Conservation (phyloP, 2,329 filamentous ascomycete species). For the Fusarium odoratissimum region DNA sequence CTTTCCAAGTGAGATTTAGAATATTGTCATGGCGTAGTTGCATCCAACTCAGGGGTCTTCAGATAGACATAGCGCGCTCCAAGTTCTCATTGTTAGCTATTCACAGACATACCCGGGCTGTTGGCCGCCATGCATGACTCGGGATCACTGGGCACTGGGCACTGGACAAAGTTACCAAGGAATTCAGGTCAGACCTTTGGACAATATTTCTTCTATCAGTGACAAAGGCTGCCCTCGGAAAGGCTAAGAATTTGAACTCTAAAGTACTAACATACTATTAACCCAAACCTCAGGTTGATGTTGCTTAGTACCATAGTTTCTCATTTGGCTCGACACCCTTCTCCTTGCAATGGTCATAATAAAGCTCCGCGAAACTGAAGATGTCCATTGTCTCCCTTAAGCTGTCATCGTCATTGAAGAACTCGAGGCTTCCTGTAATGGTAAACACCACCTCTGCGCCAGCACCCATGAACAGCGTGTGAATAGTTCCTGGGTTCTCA, state of each 20-base stretch:
- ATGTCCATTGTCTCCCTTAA: slow-evolving; percentile 6
- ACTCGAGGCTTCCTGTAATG: background rate
- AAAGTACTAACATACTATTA: fast-evolving
- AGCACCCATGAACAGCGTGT: background rate
- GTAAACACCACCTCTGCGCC: background rate
- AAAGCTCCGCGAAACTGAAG: background rate
- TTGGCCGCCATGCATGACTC: background rate
- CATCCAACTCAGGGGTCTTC: no score
- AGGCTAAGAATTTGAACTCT: fast-evolving
- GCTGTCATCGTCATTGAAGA: slow-evolving; percentile 1
- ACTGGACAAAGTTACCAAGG: background rate
- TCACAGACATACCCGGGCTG: fast-evolving
- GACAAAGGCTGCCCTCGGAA: no score
- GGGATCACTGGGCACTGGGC: fast-evolving
- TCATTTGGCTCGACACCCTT: background rate
- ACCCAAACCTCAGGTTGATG: fast-evolving
- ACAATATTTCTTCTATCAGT: no score
- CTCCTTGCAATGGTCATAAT: background rate
- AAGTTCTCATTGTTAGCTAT: background rate
- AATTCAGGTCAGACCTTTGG: no score
- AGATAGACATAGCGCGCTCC: no score
- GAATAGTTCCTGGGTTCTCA: slow-evolving; percentile 1
- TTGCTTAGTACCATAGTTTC: background rate
- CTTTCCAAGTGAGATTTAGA: background rate
- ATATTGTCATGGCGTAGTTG: background rate